Evolutionary conservation across 2,329 filamentous ascomycete genomes (phyloP).

Genomic region (Gliomastix tumulicola): DNA sequence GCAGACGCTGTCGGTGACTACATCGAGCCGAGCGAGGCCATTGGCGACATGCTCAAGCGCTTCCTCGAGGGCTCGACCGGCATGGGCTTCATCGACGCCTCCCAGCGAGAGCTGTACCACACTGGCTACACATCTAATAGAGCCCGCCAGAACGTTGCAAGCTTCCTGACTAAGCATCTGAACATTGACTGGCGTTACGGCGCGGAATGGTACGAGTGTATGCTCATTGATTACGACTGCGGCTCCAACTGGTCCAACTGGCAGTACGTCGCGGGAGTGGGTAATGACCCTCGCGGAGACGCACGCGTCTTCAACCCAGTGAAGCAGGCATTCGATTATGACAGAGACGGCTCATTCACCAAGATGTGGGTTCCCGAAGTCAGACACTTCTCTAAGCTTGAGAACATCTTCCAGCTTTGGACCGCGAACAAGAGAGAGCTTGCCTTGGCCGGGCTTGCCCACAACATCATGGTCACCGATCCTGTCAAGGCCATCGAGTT

Average conservation of each 20-base stretch:
- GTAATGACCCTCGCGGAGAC: constrained; percentile 68
- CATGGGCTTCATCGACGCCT: constrained; percentile 70
- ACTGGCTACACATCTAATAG: constrained; percentile 77
- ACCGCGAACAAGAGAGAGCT: constrained; percentile 54
- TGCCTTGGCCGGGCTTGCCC: constrained; percentile 45
- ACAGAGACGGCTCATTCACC: constrained; percentile 62
- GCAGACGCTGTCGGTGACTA: constrained; percentile 23
- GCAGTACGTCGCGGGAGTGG: constrained; percentile 76
- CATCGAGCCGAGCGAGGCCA: constrained; percentile 30
- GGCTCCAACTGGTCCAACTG: constrained; percentile 76
- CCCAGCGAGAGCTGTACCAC: constrained; percentile 64
- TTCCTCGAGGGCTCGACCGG: constrained; percentile 65
- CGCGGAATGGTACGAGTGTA: constrained; percentile 75
- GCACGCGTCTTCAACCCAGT: constrained; percentile 75
- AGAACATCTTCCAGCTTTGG: constrained; percentile 65
- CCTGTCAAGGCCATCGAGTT: constrained; percentile 63
- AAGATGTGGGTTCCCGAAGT: constrained; percentile 69
- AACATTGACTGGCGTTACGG: constrained; percentile 74
- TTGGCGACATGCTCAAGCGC: constrained; percentile 43
- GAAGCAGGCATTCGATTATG: constrained; percentile 75
- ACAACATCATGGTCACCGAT: constrained; percentile 58
- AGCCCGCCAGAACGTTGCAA: constrained; percentile 69
- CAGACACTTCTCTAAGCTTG: constrained; percentile 39
- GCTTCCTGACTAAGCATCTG: constrained; percentile 66
- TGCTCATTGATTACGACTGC: constrained; percentile 70